These are phyloP conservation scores for Acorus calamus DNA, from an alignment of 106 monocot species.

Conservation along the genomic window DNA sequence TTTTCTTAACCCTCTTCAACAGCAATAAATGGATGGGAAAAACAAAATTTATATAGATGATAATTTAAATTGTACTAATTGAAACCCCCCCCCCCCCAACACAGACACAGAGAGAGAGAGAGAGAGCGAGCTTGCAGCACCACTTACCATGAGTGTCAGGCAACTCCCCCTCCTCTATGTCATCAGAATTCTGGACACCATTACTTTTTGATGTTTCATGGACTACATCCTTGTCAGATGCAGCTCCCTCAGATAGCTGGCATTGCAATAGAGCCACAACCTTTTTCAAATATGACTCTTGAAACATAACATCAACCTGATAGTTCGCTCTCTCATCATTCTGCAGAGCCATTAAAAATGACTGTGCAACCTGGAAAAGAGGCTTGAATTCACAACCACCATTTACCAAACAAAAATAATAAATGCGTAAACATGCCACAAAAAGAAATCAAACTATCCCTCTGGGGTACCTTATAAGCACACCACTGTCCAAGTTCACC, in stretches of 20 bases:
- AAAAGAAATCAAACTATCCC: neutral
- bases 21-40: too few relatives aligned
- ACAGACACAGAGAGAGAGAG: neutral
- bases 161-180: constrained; percentile 93
- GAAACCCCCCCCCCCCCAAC: neutral
- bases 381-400: neutral
- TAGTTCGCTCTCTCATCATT: constrained; percentile 93
- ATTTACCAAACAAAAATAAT: constrained; percentile 3
- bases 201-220: constrained; percentile 8
- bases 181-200: constrained; percentile 27
- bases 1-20: too few relatives aligned
- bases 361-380: constrained; percentile 68
- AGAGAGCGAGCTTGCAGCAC: neutral
- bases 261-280: constrained; percentile 75
- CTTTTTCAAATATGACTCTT: constrained; percentile 88
- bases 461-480: constrained; percentile 69
- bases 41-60: too few relatives aligned
- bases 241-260: constrained; percentile 90
- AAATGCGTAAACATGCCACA: neutral
- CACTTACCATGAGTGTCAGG: constrained; percentile 72
- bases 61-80: too few relatives aligned
- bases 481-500: constrained; percentile 98
- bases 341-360: constrained; percentile 90
- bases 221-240: constrained; percentile 12
- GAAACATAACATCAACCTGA: constrained; percentile 97